These are phyloP conservation scores for Exophiala sp. DNA, from an alignment of 2,329 filamentous ascomycete genomes.

Conservation along the genomic window DNA sequence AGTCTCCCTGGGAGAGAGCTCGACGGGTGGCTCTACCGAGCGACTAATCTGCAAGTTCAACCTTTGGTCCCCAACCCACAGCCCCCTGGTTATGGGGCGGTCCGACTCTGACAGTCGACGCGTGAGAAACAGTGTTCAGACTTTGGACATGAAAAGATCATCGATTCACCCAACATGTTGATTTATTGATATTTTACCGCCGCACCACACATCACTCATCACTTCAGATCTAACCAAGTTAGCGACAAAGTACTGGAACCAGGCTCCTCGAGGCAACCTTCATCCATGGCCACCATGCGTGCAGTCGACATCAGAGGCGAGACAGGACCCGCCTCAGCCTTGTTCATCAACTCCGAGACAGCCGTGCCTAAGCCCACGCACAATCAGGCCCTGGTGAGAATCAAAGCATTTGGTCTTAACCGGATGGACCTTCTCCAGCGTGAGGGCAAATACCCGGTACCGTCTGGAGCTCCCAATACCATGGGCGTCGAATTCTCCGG, in stretches of 20 bases:
- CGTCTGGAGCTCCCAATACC: constrained; percentile 41
- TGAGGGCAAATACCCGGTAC: constrained; percentile 45
- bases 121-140: neutral
- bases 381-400: constrained; percentile 71
- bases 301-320: constrained; percentile 50
- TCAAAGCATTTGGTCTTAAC: constrained; percentile 77
- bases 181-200: neutral
- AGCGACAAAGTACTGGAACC: constrained; percentile 65
- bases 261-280: constrained; percentile 2
- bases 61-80: constrained; percentile 1
- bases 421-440: constrained; percentile 48
- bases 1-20: constrained; percentile 1
- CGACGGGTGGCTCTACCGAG: constrained; percentile 3
- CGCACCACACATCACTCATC: constrained; percentile 1
- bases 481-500: constrained; percentile 49
- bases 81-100: constrained; percentile 1
- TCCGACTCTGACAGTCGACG: neutral
- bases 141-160: neutral
- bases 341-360: constrained; percentile 51
- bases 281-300: constrained; percentile 14
- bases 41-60: neutral
- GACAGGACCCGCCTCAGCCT: constrained; percentile 52
- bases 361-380: constrained; percentile 50
- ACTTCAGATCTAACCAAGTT: constrained; percentile 33
- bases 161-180: neutral